Base-by-base conservation (phyloP, 2,329 filamentous ascomycete genomes). In the Talaromyces albobiverticillius region DNA sequence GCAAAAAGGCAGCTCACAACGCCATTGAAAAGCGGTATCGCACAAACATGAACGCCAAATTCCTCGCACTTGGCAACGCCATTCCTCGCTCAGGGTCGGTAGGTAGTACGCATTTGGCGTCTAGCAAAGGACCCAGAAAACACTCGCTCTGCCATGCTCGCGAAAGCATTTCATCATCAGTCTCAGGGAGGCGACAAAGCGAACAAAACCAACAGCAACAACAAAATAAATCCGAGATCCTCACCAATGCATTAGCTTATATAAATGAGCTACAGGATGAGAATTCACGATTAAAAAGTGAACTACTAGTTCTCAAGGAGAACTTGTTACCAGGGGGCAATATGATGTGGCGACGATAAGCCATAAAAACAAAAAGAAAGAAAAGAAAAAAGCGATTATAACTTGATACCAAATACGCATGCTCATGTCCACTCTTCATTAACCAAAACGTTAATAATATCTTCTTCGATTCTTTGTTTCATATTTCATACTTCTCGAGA, bases 41-140 rank as follows among this genome's bases (percentile, higher is more conserved):
- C 32, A 72, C 70, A 47, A 73, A 73, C 60, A 72, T 73, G 70
- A 73, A 73, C 47, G 69, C 70, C 61, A 73, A 73, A 42, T 72
- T 73, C 46, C 63, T 72, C 1, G 62, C 70, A 0, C 60, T 73
- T n/a, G 70, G 71, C 43, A 67, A 72, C 51, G 69, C 68, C 9
- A 71, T 71, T 13, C 53, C 58, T 11, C 46, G 47, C 22, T 20
- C 51, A 8, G 26, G 53, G 11, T 29, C 51, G 6, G 16, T 48
- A 31, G 34, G 38, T 4, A 18, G 34, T n/a, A 38, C 54, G n/a
- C 50, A 52, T 36, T 49, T 53, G 10, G 38, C 51, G 25, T 53
- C 54, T 14, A 49, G 36, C 20, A 53, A 50, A 23, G 50, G 54
- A 3, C 23, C 54, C 2, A 34, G 53, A 13, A 55, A 55, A 22